Conservation (phyloP, 192 early-diverging fungal species). For the Backusella mclennaniae region DNA sequence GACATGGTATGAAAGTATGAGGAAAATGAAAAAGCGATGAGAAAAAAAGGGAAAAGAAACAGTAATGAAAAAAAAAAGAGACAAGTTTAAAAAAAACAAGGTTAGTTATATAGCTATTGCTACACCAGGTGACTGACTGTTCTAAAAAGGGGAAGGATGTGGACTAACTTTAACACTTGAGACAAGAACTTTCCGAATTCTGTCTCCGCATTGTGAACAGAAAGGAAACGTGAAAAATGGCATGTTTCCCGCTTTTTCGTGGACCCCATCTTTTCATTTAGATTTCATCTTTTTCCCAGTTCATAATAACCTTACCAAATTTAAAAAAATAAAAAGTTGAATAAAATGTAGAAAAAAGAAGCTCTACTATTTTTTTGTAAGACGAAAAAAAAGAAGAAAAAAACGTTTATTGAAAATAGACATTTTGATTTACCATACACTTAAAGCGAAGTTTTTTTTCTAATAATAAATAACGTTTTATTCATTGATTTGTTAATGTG, state of each 20-base stretch:
- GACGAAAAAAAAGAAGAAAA: too few species aligned
- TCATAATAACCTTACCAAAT: not conserved
- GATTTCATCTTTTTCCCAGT: not conserved
- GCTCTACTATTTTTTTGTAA: not conserved
- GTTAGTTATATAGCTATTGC: not conserved
- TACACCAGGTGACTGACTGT: slow-evolving; percentile 6
- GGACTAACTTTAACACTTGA: not conserved
- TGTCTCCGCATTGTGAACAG: not conserved
- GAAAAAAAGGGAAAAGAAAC: not conserved
- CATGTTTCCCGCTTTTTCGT: slow-evolving; percentile 9
- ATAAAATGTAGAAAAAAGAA: not conserved
- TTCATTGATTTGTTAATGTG: not conserved
- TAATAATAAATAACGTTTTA: not conserved
- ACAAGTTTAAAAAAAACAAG: not conserved
- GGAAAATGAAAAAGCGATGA: not conserved
- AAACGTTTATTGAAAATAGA: not conserved
- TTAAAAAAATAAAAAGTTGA: not conserved
- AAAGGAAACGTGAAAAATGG: slow-evolving; percentile 7
- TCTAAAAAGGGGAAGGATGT: not conserved
- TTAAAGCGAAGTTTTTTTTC: not conserved
- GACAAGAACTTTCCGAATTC: slow-evolving; percentile 3
- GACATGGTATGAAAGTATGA: not conserved
- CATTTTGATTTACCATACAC: not conserved
- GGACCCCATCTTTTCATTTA: slow-evolving; percentile 6
- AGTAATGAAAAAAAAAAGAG: not conserved